These are phyloP conservation scores for Rhizophagus clarus DNA, from an alignment of 192 early-diverging fungal species.

Conservation along the genomic window DNA sequence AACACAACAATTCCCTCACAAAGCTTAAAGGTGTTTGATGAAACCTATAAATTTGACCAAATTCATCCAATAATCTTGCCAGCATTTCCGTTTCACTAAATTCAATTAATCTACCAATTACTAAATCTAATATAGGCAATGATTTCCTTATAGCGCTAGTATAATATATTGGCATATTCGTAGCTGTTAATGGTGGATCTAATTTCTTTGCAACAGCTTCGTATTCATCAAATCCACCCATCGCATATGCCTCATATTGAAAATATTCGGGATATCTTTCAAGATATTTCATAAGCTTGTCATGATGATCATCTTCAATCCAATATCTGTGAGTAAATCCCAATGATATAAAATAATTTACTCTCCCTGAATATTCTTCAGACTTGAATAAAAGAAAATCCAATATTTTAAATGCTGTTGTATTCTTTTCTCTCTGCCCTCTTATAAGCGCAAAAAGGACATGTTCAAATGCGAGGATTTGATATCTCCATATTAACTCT, in stretches of 20 bases:
- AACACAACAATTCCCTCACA: slow-evolving; percentile 65
- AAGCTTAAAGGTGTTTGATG: slow-evolving; percentile 71
- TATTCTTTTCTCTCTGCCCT: slow-evolving; percentile 56
- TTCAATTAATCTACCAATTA: slow-evolving; percentile 71
- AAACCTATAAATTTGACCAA: slow-evolving; percentile 63
- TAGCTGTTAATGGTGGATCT: slow-evolving; percentile 57
- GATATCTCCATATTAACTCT: slow-evolving; percentile 72
- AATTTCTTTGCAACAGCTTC: slow-evolving; percentile 43
- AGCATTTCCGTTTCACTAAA: slow-evolving; percentile 60
- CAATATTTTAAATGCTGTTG: slow-evolving; percentile 51
- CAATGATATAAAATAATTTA: slow-evolving; percentile 65
- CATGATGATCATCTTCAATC: slow-evolving; percentile 70
- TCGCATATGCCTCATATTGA: slow-evolving; percentile 70
- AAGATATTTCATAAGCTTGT: slow-evolving; percentile 64
- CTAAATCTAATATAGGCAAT: slow-evolving; percentile 64
- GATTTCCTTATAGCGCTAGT: slow-evolving; percentile 69
- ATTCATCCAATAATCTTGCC: slow-evolving; percentile 60
- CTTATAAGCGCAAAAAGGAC: slow-evolving; percentile 67
- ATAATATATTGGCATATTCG: slow-evolving; percentile 69
- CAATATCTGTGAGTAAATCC: slow-evolving; percentile 68
- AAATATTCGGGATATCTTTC: slow-evolving; percentile 72
- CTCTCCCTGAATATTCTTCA: slow-evolving; percentile 49
- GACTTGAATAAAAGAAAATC: slow-evolving; percentile 58
- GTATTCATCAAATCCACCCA: slow-evolving; percentile 29
- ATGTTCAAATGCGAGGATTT: slow-evolving; percentile 70